Conservation (phyloP, 2,329 filamentous ascomycete species). For the Leptographium procerum region DNA sequence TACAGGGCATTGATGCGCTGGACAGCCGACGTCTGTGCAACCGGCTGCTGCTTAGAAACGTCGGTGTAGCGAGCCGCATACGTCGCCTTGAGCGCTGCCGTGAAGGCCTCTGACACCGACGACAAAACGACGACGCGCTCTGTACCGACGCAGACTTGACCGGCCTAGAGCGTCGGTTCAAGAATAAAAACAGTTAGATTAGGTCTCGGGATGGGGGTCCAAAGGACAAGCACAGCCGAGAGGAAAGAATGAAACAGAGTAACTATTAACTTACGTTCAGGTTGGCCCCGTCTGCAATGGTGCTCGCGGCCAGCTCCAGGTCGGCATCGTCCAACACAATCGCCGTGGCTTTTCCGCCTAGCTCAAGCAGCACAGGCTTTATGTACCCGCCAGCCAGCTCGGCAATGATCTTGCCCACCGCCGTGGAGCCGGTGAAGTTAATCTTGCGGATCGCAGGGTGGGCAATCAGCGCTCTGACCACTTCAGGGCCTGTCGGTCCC, state of each 20-base stretch:
- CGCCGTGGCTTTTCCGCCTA: slow-evolving; percentile 71
- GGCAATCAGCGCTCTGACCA: slow-evolving; percentile 54
- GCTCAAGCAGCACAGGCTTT: slow-evolving; percentile 70
- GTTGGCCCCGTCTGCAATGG: too few relatives aligned
- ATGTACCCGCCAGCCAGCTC: slow-evolving; percentile 58
- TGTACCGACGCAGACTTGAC: slow-evolving; percentile 80
- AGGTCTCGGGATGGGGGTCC: too few relatives aligned
- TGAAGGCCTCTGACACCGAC: slow-evolving; percentile 33
- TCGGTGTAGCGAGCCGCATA: slow-evolving; percentile 36
- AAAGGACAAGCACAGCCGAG: too few relatives aligned
- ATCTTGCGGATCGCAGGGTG: slow-evolving; percentile 62
- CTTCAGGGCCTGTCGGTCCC: slow-evolving; percentile 55
- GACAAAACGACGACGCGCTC: slow-evolving; percentile 57
- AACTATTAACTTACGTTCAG: slow-evolving; percentile 20
- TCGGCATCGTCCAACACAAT: slow-evolving; percentile 76
- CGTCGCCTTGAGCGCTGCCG: slow-evolving; percentile 27
- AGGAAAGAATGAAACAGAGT: not conserved
- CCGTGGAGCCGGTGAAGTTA: slow-evolving; percentile 75
- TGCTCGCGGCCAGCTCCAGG: slow-evolving; percentile 61
- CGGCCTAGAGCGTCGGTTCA: slow-evolving; percentile 44
- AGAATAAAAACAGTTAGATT: not conserved
- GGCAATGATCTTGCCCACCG: slow-evolving; percentile 62
- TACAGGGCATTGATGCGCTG: slow-evolving; percentile 56
- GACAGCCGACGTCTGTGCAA: slow-evolving; percentile 57
- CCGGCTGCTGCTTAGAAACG: slow-evolving; percentile 52